Evolutionary conservation across 331 rosid species (phyloP).

Genomic region (Rosa hybrid): DNA sequence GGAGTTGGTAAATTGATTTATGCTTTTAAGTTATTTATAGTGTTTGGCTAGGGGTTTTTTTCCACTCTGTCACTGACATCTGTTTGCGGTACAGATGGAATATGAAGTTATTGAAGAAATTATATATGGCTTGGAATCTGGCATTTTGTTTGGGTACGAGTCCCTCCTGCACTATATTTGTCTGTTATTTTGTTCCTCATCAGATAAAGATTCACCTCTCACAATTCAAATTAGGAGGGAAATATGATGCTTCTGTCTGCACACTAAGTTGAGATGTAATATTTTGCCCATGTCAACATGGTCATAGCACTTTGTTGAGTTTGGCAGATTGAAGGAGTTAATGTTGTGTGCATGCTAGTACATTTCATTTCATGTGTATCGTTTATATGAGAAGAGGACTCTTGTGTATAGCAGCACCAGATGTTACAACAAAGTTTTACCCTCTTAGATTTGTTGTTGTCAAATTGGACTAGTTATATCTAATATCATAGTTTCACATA

Average conservation of each 20-base stretch:
- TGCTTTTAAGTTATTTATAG: conserved; percentile 21
- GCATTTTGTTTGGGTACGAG: conserved; percentile 89
- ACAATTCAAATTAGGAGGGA: conserved; percentile 17
- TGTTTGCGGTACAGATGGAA: conserved; percentile 72
- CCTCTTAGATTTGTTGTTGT: not conserved
- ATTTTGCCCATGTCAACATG: not conserved
- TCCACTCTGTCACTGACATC: conserved; percentile 20
- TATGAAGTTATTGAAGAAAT: conserved; percentile 94
- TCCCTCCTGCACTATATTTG: conserved; percentile 19
- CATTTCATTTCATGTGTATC: not conserved
- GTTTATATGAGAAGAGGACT: not conserved
- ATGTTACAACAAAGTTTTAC: not conserved
- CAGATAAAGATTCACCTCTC: conserved; percentile 23
- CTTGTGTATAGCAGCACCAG: not conserved
- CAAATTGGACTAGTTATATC: not conserved
- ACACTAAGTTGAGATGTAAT: conserved; percentile 6
- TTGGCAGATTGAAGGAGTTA: not conserved
- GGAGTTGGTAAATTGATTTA: conserved; percentile 74
- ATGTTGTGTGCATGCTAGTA: not conserved
- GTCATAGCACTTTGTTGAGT: not conserved
- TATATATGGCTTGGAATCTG: conserved; percentile 96
- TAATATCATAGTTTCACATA: too few species aligned
- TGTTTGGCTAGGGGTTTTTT: conserved; percentile 15
- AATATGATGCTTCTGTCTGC: not conserved
- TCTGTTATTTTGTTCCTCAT: conserved; percentile 14